These are phyloP conservation scores for Colletotrichum graminicola DNA, from an alignment of 2,329 filamentous ascomycete genomes.

Conservation along the genomic window DNA sequence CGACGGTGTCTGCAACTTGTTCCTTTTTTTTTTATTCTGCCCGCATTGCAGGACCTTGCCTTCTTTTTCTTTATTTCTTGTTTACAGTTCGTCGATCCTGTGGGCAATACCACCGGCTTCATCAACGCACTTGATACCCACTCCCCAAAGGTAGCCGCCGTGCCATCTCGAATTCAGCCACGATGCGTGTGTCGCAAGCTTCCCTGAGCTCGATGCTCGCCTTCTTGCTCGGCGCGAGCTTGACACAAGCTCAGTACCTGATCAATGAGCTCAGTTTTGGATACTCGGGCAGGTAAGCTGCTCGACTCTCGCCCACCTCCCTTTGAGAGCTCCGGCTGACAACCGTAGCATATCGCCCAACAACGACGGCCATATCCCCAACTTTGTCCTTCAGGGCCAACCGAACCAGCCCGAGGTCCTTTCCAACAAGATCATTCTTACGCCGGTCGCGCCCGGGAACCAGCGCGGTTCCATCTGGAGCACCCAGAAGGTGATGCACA, in stretches of 20 bases:
- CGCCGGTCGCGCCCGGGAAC: slow-evolving; percentile 87
- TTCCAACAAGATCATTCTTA: slow-evolving; percentile 92
- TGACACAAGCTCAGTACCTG: slow-evolving; percentile 73
- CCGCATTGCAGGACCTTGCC: slow-evolving; percentile 34
- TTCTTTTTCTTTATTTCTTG: slow-evolving; percentile 32
- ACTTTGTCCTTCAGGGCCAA: slow-evolving; percentile 67
- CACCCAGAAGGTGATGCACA: slow-evolving; percentile 69
- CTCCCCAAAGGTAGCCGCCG: slow-evolving; percentile 23
- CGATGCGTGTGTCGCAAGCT: slow-evolving; percentile 56
- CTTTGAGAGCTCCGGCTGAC: slow-evolving; percentile 19
- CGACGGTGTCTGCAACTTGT: slow-evolving; percentile 25
- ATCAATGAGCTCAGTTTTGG: slow-evolving; percentile 85
- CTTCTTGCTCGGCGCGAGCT: slow-evolving; percentile 58
- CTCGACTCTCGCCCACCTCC: neutral
- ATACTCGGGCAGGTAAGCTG: slow-evolving; percentile 69
- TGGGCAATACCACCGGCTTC: slow-evolving; percentile 36
- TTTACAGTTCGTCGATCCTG: slow-evolving; percentile 38
- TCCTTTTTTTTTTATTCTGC: slow-evolving; percentile 32
- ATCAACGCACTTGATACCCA: slow-evolving; percentile 36
- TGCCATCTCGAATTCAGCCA: slow-evolving; percentile 44
- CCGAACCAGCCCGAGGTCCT: slow-evolving; percentile 74
- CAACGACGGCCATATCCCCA: slow-evolving; percentile 56
- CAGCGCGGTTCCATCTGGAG: slow-evolving; percentile 87
- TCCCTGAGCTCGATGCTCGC: slow-evolving; percentile 51
- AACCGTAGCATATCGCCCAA: slow-evolving; percentile 39